Percentiles rank a stretch among this genome's conserved stretches.
phyloP scores from a whole-genome alignment of 164 flowering plant genomes.

The grape (Vitis vinifera) region DNA sequence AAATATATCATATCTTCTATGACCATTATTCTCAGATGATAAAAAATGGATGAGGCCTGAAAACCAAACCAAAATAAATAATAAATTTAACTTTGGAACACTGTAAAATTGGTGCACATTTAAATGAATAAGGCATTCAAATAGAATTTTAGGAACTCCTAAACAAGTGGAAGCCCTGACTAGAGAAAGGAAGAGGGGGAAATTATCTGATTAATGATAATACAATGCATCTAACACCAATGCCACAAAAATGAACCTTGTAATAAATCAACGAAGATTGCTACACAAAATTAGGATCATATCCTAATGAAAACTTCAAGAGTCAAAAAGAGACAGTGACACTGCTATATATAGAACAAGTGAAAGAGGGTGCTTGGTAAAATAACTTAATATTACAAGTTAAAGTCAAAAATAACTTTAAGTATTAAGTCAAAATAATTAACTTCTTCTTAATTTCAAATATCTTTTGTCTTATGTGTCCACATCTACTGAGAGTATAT shows the following conservation, averaged over 20 bases:
- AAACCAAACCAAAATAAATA: slow-evolving; percentile 8
- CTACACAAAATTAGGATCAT: background rate
- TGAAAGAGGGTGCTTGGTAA: too few relatives aligned
- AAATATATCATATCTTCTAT: slow-evolving; percentile 92
- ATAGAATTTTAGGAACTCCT: background rate
- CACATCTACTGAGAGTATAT: too few relatives aligned
- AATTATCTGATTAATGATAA: background rate
- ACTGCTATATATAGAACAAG: too few relatives aligned
- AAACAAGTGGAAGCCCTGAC: background rate
- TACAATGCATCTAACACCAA: background rate
- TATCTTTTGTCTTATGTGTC: too few relatives aligned
- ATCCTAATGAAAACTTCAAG: too few relatives aligned
- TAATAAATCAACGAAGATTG: background rate
- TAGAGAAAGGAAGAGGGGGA: background rate
- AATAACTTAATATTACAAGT: too few relatives aligned
- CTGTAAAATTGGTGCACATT: background rate
- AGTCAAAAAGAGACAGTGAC: too few relatives aligned
- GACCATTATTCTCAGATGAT: slow-evolving; percentile 70
- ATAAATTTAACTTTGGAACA: background rate
- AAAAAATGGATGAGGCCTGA: slow-evolving; percentile 68
- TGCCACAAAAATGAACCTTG: background rate
- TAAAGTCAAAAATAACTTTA: too few relatives aligned
- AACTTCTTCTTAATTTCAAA: too few relatives aligned
- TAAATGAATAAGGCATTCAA: background rate
- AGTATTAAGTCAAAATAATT: too few relatives aligned